phyloP scores from a whole-genome alignment of 306 rosid genomes.

The Sechiopsis laciniata region DNA sequence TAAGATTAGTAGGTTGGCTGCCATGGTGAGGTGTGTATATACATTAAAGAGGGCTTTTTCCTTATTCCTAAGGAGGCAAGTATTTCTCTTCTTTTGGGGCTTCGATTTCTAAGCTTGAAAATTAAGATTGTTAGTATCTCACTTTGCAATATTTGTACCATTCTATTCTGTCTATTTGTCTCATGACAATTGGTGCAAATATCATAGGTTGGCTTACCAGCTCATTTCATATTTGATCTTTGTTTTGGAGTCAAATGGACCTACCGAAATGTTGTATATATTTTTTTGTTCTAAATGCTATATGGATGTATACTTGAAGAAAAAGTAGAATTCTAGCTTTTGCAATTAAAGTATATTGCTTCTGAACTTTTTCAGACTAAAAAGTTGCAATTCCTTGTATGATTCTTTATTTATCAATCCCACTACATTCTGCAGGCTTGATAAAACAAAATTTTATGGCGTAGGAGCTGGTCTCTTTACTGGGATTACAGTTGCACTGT shows the following conservation, averaged over 20 bases:
- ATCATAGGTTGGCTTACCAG: too few relatives aligned
- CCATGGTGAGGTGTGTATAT: too few relatives aligned
- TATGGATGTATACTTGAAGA: too few relatives aligned
- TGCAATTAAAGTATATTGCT: not conserved
- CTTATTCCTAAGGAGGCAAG: too few relatives aligned
- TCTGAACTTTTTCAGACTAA: not conserved
- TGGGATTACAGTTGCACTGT: constrained; percentile 71
- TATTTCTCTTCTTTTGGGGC: too few relatives aligned
- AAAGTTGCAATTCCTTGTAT: constrained; percentile 19
- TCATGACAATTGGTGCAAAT: not conserved
- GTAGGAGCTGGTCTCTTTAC: constrained; percentile 87
- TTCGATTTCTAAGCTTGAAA: not conserved
- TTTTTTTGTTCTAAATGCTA: too few relatives aligned
- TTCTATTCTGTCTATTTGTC: not conserved
- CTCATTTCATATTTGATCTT: too few relatives aligned
- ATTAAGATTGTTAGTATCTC: not conserved
- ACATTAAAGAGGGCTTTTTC: too few relatives aligned
- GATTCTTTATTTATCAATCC: constrained; percentile 19
- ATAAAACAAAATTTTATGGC: constrained; percentile 69
- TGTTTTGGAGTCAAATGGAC: too few relatives aligned
- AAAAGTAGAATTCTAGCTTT: too few relatives aligned
- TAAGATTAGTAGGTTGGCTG: too few relatives aligned
- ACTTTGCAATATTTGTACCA: not conserved
- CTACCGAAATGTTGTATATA: too few relatives aligned
- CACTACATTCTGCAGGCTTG: constrained; percentile 57